Evolutionary conservation across 345 rosid species (phyloP).

Genomic region (Luvunga scandens): DNA sequence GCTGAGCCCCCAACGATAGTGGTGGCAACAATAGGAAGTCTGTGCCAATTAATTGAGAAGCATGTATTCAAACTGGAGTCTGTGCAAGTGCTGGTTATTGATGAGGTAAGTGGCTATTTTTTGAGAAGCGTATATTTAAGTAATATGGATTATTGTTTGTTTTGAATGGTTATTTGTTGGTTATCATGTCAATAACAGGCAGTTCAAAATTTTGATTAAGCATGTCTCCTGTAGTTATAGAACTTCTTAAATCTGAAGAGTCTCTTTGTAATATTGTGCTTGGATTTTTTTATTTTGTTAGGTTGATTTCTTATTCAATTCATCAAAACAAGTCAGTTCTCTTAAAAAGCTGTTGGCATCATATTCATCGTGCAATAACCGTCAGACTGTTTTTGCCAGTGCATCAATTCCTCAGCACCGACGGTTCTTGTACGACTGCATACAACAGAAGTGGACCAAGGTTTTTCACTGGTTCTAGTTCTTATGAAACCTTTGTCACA

Average conservation of each 20-base stretch:
- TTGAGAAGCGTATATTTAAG: background rate
- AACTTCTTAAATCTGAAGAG: background rate
- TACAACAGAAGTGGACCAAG: constrained; percentile 97
- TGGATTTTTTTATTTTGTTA: constrained; percentile 22
- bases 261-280: background rate
- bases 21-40: constrained; percentile 81
- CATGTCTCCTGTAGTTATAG: background rate
- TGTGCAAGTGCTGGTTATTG: constrained; percentile 70
- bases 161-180: background rate
- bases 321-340: constrained; percentile 78
- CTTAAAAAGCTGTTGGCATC: constrained; percentile 72
- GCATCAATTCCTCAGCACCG: constrained; percentile 95
- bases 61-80: constrained; percentile 68
- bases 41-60: constrained; percentile 86
- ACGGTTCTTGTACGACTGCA: constrained; percentile 73
- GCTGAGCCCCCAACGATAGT: constrained; percentile 90
- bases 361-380: constrained; percentile 68
- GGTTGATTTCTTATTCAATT: constrained; percentile 95
- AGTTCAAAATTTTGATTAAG: background rate
- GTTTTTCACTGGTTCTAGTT: constrained; percentile 34
- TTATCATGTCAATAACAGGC: background rate
- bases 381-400: constrained; percentile 88
- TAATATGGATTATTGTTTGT: background rate
- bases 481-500: constrained; percentile 4
- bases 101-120: constrained; percentile 55